Base-by-base conservation (phyloP, 768 basidiomycete species). In the Imleria badia region DNA sequence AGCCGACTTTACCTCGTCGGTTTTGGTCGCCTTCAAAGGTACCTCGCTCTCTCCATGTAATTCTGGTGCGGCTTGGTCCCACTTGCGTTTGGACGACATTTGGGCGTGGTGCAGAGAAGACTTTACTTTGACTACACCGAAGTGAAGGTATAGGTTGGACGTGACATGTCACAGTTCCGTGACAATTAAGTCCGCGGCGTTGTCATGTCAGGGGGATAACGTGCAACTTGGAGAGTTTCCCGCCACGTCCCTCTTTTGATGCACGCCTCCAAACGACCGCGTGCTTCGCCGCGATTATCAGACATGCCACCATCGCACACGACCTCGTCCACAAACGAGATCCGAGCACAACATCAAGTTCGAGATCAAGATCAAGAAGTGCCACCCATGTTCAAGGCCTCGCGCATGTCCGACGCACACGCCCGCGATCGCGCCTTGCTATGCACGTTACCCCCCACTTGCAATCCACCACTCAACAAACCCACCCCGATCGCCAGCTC, bases 361-460 rank as follows among this genome's bases (percentile, higher is more conserved):
- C 45, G 33, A 49, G 39, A 53, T 26, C 63, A 59, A 35, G 60
- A 61, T 52, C 58, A 46, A 48, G 69, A 70, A 26, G 1, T 35
- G 31, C 23, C 26, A 29, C 70, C 69, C 39, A 74, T 73, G 54
- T 54, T 54, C 55, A 74, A 71, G 54, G 66, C 69, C n/a, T 69
- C 66, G 47, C 69, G 72, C 9, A 68, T 67, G 14, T 58, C 64
- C 22, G 64, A 65, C 35, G 45, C 65, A 14, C 50, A 64, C 15
- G 54, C 62, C 2, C 51, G 59, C 26, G 64, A 61, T n/a, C 77
- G 72, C 47, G 75, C 75, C 2, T 66, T 91, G 19, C 61, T 87
- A 22, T 94, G 91, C 71, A 84, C 81, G 6, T 77, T 94, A 17
- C 90, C 92, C 2, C 93, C 93, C 19, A 94, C 91, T 40, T 95